phyloP scores from a whole-genome alignment of 164 flowering plant genomes.

The Vitis amurensis region DNA sequence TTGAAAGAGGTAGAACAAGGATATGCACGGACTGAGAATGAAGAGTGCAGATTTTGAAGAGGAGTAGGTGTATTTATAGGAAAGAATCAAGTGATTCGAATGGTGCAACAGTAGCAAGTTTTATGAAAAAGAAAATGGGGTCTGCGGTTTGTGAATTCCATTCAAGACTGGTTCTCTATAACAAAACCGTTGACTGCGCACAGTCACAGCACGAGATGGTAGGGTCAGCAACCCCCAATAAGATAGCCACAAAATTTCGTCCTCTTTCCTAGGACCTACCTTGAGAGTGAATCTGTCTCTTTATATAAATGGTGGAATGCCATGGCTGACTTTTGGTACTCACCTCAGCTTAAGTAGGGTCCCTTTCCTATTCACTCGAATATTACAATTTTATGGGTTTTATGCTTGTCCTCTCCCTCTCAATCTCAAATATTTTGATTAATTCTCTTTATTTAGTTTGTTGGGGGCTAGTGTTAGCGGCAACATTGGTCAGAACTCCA shows the following conservation, averaged over 20 bases:
- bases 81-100: background rate
- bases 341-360: background rate
- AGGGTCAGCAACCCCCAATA: slow-evolving; percentile 7
- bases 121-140: slow-evolving; percentile 9
- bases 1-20: background rate
- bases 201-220: slow-evolving; percentile 17
- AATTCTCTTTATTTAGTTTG: too few relatives aligned
- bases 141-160: slow-evolving; percentile 11
- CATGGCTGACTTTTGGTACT: slow-evolving; percentile 7
- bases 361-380: background rate
- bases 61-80: slow-evolving; percentile 17
- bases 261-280: slow-evolving; percentile 12
- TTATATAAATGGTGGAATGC: background rate
- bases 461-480: too few relatives aligned
- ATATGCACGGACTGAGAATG: background rate
- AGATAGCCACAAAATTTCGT: slow-evolving; percentile 1
- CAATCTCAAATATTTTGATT: background rate
- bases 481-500: too few relatives aligned
- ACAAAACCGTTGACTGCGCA: slow-evolving; percentile 26
- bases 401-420: background rate
- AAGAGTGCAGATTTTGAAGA: background rate
- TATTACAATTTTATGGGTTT: too few relatives aligned
- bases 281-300: background rate
- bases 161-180: slow-evolving; percentile 10
- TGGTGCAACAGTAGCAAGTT: slow-evolving; percentile 10